Base-by-base conservation (phyloP, 345 rosid species). In the Clarkia xantiana region DNA sequence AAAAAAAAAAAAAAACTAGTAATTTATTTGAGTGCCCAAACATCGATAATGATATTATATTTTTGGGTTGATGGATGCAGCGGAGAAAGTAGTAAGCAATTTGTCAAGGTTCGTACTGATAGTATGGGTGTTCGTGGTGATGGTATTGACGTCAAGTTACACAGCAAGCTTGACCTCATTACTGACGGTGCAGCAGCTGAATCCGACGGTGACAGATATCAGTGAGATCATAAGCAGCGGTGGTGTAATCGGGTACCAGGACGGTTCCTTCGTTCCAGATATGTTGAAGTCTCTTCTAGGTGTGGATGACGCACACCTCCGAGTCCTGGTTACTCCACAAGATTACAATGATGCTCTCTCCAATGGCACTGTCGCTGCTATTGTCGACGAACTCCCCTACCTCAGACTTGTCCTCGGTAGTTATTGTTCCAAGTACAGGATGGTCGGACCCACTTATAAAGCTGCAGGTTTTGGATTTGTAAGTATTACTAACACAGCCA, bases 381-480 rank as follows among this genome's bases (percentile, higher is more conserved):
- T 69, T n/a, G 59, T 73, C 36, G 75, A 69, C 0, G 75, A 66
- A 40, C 42, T 59, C 1, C 61, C 67, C 9, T 69, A 42, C 16
- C 47, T 55, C 20, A 66, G 52, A 38, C 25, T 69, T 6, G 57
- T 73, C 16, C 63, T 69, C 0, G 22, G 52, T 2, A 2, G 38
- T 40, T 46, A 66, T 54, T 43, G 65, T 51, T 44, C 59, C 19
- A 49, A 66, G 14, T 69, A 51, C 18, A 55, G 47, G 34, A 45
- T 59, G 51, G 54, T 59, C 16, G 62, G 59, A 4, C 67, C 60
- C 6, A 45, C 40, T 9, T 59, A 44, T 45, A 54, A 55, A 47
- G 48, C 70, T 3, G 71, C 41, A 12, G 79, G 79, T 1, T 56
- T 70, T 13, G 79, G 70, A 47, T 61, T 74, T 55, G 76, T 74